A percentile compares a stretch with the other conserved stretches of the same genome.
phyloP scores from a whole-genome alignment of 805 yeast species.

The Sugiyamaella chiloensis region DNA sequence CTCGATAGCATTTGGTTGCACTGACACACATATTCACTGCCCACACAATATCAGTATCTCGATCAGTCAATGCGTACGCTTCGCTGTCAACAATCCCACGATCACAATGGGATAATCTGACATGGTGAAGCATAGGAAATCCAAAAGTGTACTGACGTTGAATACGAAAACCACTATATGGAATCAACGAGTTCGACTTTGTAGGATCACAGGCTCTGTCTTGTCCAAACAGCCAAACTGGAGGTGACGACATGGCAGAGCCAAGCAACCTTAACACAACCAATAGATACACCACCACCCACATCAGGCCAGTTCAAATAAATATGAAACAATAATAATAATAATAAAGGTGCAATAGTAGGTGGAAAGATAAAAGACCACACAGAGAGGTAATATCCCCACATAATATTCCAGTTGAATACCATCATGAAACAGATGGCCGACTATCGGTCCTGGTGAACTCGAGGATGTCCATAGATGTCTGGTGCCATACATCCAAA shows the following conservation, averaged over 20 bases:
- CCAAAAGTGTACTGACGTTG: slow-evolving; percentile 47
- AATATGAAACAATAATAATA: neutral
- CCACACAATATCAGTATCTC: slow-evolving; percentile 49
- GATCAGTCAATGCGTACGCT: slow-evolving; percentile 34
- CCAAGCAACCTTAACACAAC: no score
- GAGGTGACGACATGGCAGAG: no score
- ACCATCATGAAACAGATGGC: neutral
- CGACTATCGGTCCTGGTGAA: neutral
- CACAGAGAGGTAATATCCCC: no score
- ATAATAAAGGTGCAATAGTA: no score
- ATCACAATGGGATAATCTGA: slow-evolving; percentile 50
- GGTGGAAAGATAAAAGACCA: no score
- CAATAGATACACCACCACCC: neutral
- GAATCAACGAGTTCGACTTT: slow-evolving; percentile 29
- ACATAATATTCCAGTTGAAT: neutral
- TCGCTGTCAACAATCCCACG: slow-evolving; percentile 48
- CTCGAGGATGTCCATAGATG: neutral
- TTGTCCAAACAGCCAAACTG: slow-evolving; percentile 32
- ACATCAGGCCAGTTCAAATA: neutral
- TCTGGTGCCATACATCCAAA: slow-evolving; percentile 24
- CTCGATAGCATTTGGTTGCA: slow-evolving; percentile 45
- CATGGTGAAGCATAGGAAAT: slow-evolving; percentile 42
- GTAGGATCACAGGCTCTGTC: slow-evolving; percentile 38
- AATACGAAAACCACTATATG: slow-evolving; percentile 57
- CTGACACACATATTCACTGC: slow-evolving; percentile 25